Evolutionary conservation across 192 early-diverging fungal genomes (phyloP), one percentile per base, ranked within the genome.

Genomic region (Thamnidium elegans): DNA sequence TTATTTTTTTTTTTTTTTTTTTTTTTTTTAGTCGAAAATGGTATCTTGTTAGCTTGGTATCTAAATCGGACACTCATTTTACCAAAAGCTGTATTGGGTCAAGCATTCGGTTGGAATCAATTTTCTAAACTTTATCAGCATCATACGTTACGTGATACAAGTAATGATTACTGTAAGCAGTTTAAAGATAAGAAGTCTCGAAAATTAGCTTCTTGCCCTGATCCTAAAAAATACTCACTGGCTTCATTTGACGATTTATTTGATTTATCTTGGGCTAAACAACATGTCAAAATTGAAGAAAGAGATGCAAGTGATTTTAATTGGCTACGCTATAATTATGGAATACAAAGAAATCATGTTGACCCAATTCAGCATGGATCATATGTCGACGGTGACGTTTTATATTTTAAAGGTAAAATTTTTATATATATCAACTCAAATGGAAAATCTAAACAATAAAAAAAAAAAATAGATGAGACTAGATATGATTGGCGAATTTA

Each of bases 11-110:
- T 39, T 8, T 10, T 4, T 39, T 39, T 39, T 39, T 39, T 1
- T 0, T 54, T 36, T 39, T 32, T 8, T 44, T 26, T 53, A 76
- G 74, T 81, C 19, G 79, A 83, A 50, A 83, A 80, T 54, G 79
- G 79, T 9, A 67, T 83, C 1, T 65, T 75, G 17, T 59, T 83
- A 10, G 79, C 81, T 9, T 78, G 71, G 59, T 78, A 77, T 34
- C 47, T 79, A 7, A 81, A 83, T 63, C 69, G 81, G 20, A 83
- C 81, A 0, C 62, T 83, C 11, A 65, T 83, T 15, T 62, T 83
- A 21, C 81, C 81, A 7, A 68, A 70, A 17, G 67, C 78, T 1
- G 32, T 77, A 20, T 59, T 83, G 44, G 78, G 81, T 21, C 63
- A 75, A 55, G 63, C 69, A 3, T 76, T 76, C 63, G 68, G 68